Percentiles rank a stretch among this genome's conserved stretches.
Evolutionary conservation across 139 green algal genomes (phyloP).

Genomic region (Protoeuglena noctilucae): DNA sequence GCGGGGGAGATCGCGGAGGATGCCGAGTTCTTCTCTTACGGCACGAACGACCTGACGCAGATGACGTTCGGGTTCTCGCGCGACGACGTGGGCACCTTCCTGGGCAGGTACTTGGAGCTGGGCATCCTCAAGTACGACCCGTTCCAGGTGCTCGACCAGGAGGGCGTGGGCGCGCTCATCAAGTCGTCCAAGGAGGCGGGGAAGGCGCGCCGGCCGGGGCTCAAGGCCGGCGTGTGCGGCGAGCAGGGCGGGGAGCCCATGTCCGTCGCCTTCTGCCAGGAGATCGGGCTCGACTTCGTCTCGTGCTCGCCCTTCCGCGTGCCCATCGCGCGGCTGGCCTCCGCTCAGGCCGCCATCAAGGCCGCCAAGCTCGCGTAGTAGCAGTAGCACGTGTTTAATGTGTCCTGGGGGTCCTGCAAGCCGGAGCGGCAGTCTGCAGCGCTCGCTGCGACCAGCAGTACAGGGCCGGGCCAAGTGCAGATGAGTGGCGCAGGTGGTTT

Average conservation of each 20-base stretch:
- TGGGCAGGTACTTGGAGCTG: constrained; percentile 20
- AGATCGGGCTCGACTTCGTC: constrained; percentile 19
- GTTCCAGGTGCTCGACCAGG: constrained; percentile 23
- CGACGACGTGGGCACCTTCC: constrained; percentile 24
- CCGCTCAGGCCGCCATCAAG: constrained; percentile 16
- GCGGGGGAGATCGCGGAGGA: constrained; percentile 21
- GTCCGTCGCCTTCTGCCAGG: constrained; percentile 22
- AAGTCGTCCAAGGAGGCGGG: constrained; percentile 13
- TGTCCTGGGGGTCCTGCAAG: no score
- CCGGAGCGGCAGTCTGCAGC: no score
- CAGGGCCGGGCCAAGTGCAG: no score
- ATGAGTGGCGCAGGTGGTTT: no score
- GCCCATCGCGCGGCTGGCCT: constrained; percentile 21
- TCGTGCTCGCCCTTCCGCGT: constrained; percentile 30
- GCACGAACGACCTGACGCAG: constrained; percentile 37
- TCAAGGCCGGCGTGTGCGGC: constrained; percentile 23
- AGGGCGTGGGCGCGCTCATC: constrained; percentile 27
- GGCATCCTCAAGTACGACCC: constrained; percentile 25
- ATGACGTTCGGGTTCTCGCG: constrained; percentile 28
- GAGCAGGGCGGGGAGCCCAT: constrained; percentile 24
- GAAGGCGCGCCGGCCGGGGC: constrained; percentile 2
- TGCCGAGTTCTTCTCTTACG: constrained; percentile 34
- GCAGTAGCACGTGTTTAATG: no score
- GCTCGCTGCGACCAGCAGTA: no score
- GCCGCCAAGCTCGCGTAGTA: no score